These are phyloP conservation scores for Begonia peltatifolia DNA, from an alignment of 306 rosid genomes.

Conservation along the genomic window DNA sequence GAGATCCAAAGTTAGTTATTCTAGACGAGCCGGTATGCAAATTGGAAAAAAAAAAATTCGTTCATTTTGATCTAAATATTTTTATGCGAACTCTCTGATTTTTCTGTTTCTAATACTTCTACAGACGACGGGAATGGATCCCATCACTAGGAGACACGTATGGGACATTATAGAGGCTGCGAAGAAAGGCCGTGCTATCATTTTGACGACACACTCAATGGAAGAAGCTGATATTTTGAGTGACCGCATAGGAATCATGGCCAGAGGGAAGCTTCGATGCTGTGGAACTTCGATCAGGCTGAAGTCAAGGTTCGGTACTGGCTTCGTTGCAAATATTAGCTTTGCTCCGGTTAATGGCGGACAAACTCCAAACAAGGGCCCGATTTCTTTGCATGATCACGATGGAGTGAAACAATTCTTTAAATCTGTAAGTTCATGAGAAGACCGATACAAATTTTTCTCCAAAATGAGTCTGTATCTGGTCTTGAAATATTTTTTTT, in stretches of 20 bases:
- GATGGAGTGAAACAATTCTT: slow-evolving; percentile 69
- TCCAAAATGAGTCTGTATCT: slow-evolving; percentile 9
- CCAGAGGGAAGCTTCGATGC: slow-evolving; percentile 80
- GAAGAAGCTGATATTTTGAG: slow-evolving; percentile 92
- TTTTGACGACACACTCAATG: slow-evolving; percentile 93
- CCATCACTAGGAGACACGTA: slow-evolving; percentile 83
- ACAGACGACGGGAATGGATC: slow-evolving; percentile 93
- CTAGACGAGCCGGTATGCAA: slow-evolving; percentile 75
- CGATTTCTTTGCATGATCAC: slow-evolving; percentile 16
- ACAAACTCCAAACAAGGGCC: slow-evolving; percentile 25
- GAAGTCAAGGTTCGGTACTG: slow-evolving; percentile 75
- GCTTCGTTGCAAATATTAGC: slow-evolving; percentile 57
- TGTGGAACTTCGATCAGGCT: slow-evolving; percentile 75
- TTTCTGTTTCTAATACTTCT: neutral
- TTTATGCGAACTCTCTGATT: slow-evolving; percentile 6
- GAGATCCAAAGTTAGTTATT: slow-evolving; percentile 70
- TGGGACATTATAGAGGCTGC: slow-evolving; percentile 86
- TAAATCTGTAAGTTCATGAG: slow-evolving; percentile 38
- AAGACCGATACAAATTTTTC: slow-evolving; percentile 9
- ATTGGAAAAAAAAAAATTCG: slow-evolving; percentile 1
- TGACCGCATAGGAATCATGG: slow-evolving; percentile 89
- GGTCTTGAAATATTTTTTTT: slow-evolving; percentile 11
- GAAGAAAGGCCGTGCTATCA: slow-evolving; percentile 67
- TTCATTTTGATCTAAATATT: slow-evolving; percentile 7
- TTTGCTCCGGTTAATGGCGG: slow-evolving; percentile 27